Percentiles rank a stretch among this genome's conserved stretches.
These are phyloP conservation scores for Kalanchoe fedtschenkoi DNA, from an alignment of 164 flowering plant genomes.

Conservation along the genomic window DNA sequence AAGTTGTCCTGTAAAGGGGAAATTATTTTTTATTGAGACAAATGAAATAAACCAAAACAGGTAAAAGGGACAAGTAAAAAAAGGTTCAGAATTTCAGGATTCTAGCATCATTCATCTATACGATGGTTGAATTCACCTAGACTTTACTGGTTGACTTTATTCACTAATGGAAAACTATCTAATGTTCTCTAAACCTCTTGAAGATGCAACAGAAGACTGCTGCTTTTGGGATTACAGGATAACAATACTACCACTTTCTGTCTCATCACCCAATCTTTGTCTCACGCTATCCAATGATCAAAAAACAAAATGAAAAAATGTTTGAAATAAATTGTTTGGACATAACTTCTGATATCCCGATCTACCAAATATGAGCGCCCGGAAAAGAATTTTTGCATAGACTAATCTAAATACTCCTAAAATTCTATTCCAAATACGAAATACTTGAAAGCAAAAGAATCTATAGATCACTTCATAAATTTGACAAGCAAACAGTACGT, in stretches of 20 bases:
- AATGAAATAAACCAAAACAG: background rate
- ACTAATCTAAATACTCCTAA: background rate
- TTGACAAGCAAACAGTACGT: background rate
- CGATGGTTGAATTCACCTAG: too few relatives aligned
- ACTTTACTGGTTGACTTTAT: too few relatives aligned
- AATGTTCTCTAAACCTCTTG: too few relatives aligned
- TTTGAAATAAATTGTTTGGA: background rate
- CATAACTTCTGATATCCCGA: too few relatives aligned
- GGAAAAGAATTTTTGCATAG: background rate
- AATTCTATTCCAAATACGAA: background rate
- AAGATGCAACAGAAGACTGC: too few relatives aligned
- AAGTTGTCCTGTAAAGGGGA: slow-evolving; percentile 60
- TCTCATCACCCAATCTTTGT: background rate
- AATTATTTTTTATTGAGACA: background rate
- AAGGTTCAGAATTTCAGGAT: background rate
- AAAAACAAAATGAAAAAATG: too few relatives aligned
- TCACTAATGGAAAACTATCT: too few relatives aligned
- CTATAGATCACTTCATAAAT: background rate
- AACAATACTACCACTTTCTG: background rate
- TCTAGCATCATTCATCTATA: background rate
- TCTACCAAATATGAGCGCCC: too few relatives aligned
- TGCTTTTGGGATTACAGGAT: too few relatives aligned
- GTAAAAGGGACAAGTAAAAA: background rate
- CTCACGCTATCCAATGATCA: background rate
- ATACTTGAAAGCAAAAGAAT: background rate